Evolutionary conservation across 345 rosid species (phyloP), one percentile per base, ranked within the genome.

Genomic region (Hibiscus tridactylites): DNA sequence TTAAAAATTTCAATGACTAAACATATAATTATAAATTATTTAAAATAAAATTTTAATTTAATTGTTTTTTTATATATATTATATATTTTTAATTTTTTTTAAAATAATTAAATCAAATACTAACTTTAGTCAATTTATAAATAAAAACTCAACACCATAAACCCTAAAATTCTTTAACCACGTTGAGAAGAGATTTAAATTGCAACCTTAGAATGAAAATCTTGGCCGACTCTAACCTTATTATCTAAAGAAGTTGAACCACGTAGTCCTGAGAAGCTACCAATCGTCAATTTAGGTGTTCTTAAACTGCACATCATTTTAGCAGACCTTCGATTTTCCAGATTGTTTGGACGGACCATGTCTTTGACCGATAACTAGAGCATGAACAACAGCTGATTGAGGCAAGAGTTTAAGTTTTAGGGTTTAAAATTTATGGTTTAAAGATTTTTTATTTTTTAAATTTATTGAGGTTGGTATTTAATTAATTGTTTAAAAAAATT

Each of bases 251-350:
- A 73, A 78, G 82, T 87, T 68, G 85, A 70, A 57, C 86, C 71
- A 28, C 90, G 85, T 58, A 91, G 71, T 42, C 97, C 97, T 0
- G 85, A 70, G 81, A 74, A 87, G 65, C 83, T 77, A 52, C 81
- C 81, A 42, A 90, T 65, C 74, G 78, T 85, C 78, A 85, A 68
- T 49, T 73, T 79, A 54, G 84, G 75, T 8, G 80, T 35, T 39
- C 60, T 83, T 57, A 76, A 26, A 72, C 76, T 68, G 63, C 71
- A 75, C 81, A 81, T 79, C 93, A 87, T 88, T 81, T 74, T 84
- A 10, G 73, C 79, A 19, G 73, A 63, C 70, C 73, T 71, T 87
- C 0, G 89, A 75, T 68, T 79, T 87, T 61, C 79, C 85, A 72
- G 86, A 70, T 67, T 83, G 86, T 52, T 73, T 74, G 11, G 87